phyloP scores from a whole-genome alignment of 2,329 filamentous ascomycete genomes.

The Keithomyces neogunnii region DNA sequence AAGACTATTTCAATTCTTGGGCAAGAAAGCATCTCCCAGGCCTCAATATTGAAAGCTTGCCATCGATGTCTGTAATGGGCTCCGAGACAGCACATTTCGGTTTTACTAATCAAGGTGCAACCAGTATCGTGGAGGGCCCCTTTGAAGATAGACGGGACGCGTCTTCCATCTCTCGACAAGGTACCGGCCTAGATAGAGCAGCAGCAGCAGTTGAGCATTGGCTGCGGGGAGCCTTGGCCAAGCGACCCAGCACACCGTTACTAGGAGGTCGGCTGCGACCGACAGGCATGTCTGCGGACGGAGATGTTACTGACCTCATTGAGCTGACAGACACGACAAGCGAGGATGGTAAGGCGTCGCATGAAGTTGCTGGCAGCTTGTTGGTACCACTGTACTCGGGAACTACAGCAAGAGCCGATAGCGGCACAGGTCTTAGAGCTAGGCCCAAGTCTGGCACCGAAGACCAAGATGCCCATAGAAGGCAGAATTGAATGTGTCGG shows the following conservation, averaged over 20 bases:
- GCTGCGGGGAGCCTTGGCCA: slow-evolving; percentile 72
- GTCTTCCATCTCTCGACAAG: slow-evolving; percentile 33
- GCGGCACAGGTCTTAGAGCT: slow-evolving; percentile 28
- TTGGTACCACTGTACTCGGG: slow-evolving; percentile 25
- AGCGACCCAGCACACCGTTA: slow-evolving; percentile 45
- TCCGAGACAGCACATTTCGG: slow-evolving; percentile 52
- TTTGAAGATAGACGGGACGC: slow-evolving; percentile 39
- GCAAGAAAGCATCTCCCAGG: slow-evolving; percentile 76
- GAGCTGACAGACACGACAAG: slow-evolving; percentile 58
- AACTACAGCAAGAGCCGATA: slow-evolving; percentile 24
- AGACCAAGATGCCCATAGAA: slow-evolving; percentile 22
- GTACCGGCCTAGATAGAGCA: slow-evolving; percentile 65
- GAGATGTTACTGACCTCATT: slow-evolving; percentile 54
- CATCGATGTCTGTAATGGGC: slow-evolving; percentile 57
- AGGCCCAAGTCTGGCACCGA: slow-evolving; percentile 19
- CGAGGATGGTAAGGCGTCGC: slow-evolving; percentile 36
- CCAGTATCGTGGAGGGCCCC: slow-evolving; percentile 42
- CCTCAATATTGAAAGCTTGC: slow-evolving; percentile 60
- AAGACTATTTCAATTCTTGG: slow-evolving; percentile 77
- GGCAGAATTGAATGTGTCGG: slow-evolving; percentile 26
- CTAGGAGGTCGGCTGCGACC: slow-evolving; percentile 30
- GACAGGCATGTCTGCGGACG: slow-evolving; percentile 10
- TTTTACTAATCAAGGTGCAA: slow-evolving; percentile 29
- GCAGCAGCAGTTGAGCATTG: slow-evolving; percentile 85
- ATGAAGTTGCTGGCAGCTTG: slow-evolving; percentile 15